Base-by-base conservation (phyloP, 2,329 filamentous ascomycete genomes). In the Paraconiothyrium brasiliense region DNA sequence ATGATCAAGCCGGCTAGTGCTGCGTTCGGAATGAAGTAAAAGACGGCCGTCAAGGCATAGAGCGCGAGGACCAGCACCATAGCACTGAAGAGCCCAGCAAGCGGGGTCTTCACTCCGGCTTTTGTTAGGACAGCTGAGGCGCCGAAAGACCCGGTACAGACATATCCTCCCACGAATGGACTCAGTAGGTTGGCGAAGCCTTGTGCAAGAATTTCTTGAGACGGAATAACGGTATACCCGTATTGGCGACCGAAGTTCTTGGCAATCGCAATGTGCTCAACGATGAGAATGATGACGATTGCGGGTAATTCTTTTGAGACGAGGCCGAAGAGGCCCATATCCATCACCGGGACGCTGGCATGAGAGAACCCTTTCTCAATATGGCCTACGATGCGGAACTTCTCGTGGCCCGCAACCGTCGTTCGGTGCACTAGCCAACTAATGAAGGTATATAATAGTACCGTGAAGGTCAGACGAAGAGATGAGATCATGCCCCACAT, bases 111-210 rank as follows among this genome's bases (percentile, higher is more conserved):
- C 6, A 97, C 93, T 69, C 94, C 94, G 44, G 94, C 93, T 79
- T 97, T 97, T 11, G 93, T 94, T 77, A 97, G 94, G 79, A 97
- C 97, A 51, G 94, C 94, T 30, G 94, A 97, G 63, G 94, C 89
- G 48, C 92, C 95, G 83, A 97, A 97, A 2, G 94, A 97, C 1
- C 94, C 94, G 1, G 94, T 97, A 0, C 92, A 91, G 10, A 94
- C 92, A 72, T 95, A 97, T 1, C 86, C 94, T 57, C 94, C 94
- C 1, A 97, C 68, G 80, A 97, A 97, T 1, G 94, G 92, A 0
- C 92, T 93, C 9, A 97, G 84, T 50, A 97, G 83, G 74, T 97
- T 97, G 30, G 90, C 90, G 32, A 96, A 87, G 62, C 94, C 94
- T 67, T 97, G 97, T 24, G 92, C 94, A 51, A 97, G 91, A 82